phyloP scores from a whole-genome alignment of 2,329 filamentous ascomycete species.

The Anisogramma anomala region DNA sequence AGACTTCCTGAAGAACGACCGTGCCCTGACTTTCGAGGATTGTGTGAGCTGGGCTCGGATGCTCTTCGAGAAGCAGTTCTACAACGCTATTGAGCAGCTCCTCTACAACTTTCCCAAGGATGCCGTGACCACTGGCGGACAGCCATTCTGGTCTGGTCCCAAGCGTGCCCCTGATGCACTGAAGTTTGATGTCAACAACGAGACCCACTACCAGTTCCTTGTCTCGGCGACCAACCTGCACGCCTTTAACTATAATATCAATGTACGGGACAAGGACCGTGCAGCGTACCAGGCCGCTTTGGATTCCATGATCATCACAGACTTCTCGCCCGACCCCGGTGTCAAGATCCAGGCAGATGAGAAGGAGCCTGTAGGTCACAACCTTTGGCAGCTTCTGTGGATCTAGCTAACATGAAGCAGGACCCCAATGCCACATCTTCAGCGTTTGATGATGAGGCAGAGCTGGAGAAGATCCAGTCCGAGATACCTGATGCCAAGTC shows the following conservation, averaged over 20 bases:
- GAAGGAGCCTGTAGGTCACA: conserved; percentile 61
- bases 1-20: conserved; percentile 83
- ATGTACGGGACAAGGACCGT: conserved; percentile 61
- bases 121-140: conserved; percentile 73
- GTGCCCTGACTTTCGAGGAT: conserved; percentile 86
- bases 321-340: conserved; percentile 79
- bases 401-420: conserved; percentile 21
- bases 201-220: conserved; percentile 79
- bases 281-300: conserved; percentile 67
- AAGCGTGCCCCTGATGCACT: conserved; percentile 91
- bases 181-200: conserved; percentile 75
- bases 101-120: conserved; percentile 97
- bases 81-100: conserved; percentile 91
- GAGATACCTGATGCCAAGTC: conserved; percentile 68
- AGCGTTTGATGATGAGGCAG: conserved; percentile 59
- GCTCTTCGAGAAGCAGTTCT: conserved; percentile 92
- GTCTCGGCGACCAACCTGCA: conserved; percentile 84
- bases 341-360: conserved; percentile 97
- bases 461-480: conserved; percentile 59
- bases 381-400: background rate
- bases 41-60: conserved; percentile 92
- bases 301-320: conserved; percentile 87
- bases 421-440: conserved; percentile 65
- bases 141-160: conserved; percentile 94
- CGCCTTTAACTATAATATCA: conserved; percentile 96